Conservation (phyloP, 2,329 filamentous ascomycete genomes). For the Pyricularia grisea region DNA sequence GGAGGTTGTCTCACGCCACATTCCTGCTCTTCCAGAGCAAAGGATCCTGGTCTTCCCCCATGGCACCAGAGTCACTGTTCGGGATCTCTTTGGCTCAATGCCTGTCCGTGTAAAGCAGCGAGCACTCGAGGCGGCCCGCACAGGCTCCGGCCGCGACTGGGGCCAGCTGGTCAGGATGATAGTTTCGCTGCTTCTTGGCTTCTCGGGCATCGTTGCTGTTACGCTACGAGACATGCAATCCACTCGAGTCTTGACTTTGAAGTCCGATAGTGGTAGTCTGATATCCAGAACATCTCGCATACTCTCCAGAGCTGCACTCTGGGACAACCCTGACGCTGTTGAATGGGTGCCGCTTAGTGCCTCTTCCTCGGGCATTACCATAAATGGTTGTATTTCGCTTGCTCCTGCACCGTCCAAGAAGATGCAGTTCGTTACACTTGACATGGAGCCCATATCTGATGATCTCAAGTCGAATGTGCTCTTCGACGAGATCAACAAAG, state of each 20-base stretch:
- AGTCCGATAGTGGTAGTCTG: neutral
- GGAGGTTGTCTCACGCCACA: slow-evolving; percentile 51
- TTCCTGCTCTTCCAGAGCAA: slow-evolving; percentile 50
- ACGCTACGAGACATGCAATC: slow-evolving; percentile 41
- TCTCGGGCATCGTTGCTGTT: slow-evolving; percentile 47
- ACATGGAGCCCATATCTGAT: slow-evolving; percentile 54
- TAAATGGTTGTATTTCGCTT: slow-evolving; percentile 65
- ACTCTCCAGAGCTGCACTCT: slow-evolving; percentile 56
- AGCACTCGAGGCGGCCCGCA: slow-evolving; percentile 39
- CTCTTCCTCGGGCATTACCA: slow-evolving; percentile 46
- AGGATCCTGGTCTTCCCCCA: slow-evolving; percentile 44
- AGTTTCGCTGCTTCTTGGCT: slow-evolving; percentile 61
- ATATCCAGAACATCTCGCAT: slow-evolving; percentile 31
- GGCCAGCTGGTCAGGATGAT: slow-evolving; percentile 49
- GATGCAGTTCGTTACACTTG: slow-evolving; percentile 74
- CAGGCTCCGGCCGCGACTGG: slow-evolving; percentile 54
- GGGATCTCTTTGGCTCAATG: slow-evolving; percentile 81
- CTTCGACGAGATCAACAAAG: slow-evolving; percentile 67
- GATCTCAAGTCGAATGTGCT: slow-evolving; percentile 52
- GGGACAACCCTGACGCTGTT: slow-evolving; percentile 37
- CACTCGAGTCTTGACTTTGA: neutral
- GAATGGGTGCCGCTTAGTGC: slow-evolving; percentile 67
- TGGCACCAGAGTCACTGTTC: slow-evolving; percentile 68
- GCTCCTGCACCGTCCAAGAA: slow-evolving; percentile 61
- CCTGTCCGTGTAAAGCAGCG: slow-evolving; percentile 83